Evolutionary conservation across 352 stramenopile species (phyloP).

Genomic region (Phytophthora niederhauseri): DNA sequence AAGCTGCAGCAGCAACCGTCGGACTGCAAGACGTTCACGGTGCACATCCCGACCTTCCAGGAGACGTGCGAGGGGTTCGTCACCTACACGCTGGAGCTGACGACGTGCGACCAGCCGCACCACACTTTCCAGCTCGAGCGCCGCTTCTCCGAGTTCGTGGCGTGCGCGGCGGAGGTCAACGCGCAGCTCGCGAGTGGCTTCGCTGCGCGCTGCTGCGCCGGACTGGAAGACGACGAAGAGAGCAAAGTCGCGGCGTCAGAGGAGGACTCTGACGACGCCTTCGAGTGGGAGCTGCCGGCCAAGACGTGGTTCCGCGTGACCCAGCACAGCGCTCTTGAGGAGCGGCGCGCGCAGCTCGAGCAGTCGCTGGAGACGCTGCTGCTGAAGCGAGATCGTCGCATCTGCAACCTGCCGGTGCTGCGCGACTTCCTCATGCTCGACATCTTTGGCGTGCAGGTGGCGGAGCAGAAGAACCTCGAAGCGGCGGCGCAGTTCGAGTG

Average conservation of each 20-base stretch:
- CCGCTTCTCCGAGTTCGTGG: slow-evolving; percentile 82
- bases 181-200: slow-evolving; percentile 37
- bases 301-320: slow-evolving; percentile 87
- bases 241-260: slow-evolving; percentile 7
- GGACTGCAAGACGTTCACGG: slow-evolving; percentile 52
- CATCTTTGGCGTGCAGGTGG: slow-evolving; percentile 73
- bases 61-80: slow-evolving; percentile 72
- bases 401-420: slow-evolving; percentile 56
- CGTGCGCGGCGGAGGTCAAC: slow-evolving; percentile 54
- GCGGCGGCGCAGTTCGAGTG: slow-evolving; percentile 21
- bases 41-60: slow-evolving; percentile 61
- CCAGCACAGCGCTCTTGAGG: slow-evolving; percentile 59
- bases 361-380: slow-evolving; percentile 57
- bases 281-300: slow-evolving; percentile 69
- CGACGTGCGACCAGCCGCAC: slow-evolving; percentile 39
- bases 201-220: slow-evolving; percentile 13
- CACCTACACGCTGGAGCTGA: slow-evolving; percentile 61
- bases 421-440: slow-evolving; percentile 87
- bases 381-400: slow-evolving; percentile 36
- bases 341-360: slow-evolving; percentile 66
- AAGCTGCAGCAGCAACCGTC: slow-evolving; percentile 1
- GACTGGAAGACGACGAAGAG: slow-evolving; percentile 14
- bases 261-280: slow-evolving; percentile 11
- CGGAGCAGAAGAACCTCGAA: slow-evolving; percentile 57
- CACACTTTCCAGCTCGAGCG: slow-evolving; percentile 67